Base-by-base conservation (phyloP, 768 basidiomycete genomes). In the Kwoniella sp. region DNA sequence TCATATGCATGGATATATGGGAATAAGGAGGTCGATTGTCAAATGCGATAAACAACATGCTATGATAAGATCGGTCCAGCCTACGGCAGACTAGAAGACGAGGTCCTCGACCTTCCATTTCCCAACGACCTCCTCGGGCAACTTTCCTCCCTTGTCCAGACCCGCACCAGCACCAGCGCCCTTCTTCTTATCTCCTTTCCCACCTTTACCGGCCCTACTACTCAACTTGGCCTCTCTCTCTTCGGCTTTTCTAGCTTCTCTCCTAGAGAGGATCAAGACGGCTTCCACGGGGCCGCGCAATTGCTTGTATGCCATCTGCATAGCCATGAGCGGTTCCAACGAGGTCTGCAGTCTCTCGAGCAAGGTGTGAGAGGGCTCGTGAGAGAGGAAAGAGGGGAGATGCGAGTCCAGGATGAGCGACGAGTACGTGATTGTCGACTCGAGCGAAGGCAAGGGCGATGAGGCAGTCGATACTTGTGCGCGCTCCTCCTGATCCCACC, bases 351-450 rank as follows among this genome's bases (percentile, higher is more conserved):
- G 65, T 4, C 59, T 47, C 55, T 68, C 67, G 23, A 81, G 67
- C 30, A 72, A 67, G 1, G 61, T 22, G 29, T 74, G 70, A 5
- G 79, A 70, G 8, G 76, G 72, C 25, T 56, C 34, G 48, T 77
- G 63, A 12, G 75, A 61, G 5, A 78, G 60, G 61, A 79, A 68
- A n/a, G 63, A 54, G 7, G 75, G 78, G 12, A 78, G 69, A 63
- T 74, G 76, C 17, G 80, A 66, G 65, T 78, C 77, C 20, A 79
- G 70, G 15, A 77, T 54, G 12, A 77, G 61, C 20, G 69, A 69
- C 11, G 73, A 64, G 62, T 77, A 77, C 13, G 65, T 56, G 45
- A 78, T 68, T 25, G 38, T 29, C 22, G 66, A 70, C 31, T 52
- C 50, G 34, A 64, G 57, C 13, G 63, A 55, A 26, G 65, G 63